These are phyloP conservation scores for Fusarium falciforme DNA, from an alignment of 2,329 filamentous ascomycete species.

Conservation along the genomic window DNA sequence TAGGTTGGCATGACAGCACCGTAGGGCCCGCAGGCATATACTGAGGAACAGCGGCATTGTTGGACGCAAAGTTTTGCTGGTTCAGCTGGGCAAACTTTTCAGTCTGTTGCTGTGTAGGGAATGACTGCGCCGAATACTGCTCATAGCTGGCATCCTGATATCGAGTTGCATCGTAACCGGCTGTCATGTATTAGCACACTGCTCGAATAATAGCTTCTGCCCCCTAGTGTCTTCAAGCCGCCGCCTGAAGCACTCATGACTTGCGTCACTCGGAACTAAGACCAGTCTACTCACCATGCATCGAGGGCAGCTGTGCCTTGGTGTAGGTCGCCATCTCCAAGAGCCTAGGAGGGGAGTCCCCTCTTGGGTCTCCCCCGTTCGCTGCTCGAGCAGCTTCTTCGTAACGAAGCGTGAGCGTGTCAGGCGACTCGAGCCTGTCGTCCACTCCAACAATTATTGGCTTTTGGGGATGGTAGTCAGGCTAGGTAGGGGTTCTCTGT, in stretches of 20 bases:
- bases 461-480: conserved; percentile 64
- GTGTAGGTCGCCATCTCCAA: conserved; percentile 68
- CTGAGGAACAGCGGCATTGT: conserved; percentile 71
- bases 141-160: conserved; percentile 69
- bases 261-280: conserved; percentile 15
- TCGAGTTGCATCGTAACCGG: conserved; percentile 70
- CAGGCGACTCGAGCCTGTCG: conserved; percentile 67
- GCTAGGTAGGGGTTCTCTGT: conserved; percentile 55
- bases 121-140: conserved; percentile 62
- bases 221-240: background rate
- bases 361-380: conserved; percentile 64
- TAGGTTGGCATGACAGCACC: conserved; percentile 77
- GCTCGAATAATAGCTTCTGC: background rate
- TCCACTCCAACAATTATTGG: conserved; percentile 66
- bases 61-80: conserved; percentile 68
- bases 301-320: conserved; percentile 80
- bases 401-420: conserved; percentile 67
- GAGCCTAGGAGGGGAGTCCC: conserved; percentile 64
- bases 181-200: conserved; percentile 26
- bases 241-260: conserved; percentile 27
- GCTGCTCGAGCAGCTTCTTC: conserved; percentile 66
- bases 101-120: conserved; percentile 59
- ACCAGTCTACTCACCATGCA: conserved; percentile 77
- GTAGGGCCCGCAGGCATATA: conserved; percentile 72
- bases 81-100: conserved; percentile 66